phyloP scores from a whole-genome alignment of 2,329 filamentous ascomycete species.

The Magnaporthiopsis poae region DNA sequence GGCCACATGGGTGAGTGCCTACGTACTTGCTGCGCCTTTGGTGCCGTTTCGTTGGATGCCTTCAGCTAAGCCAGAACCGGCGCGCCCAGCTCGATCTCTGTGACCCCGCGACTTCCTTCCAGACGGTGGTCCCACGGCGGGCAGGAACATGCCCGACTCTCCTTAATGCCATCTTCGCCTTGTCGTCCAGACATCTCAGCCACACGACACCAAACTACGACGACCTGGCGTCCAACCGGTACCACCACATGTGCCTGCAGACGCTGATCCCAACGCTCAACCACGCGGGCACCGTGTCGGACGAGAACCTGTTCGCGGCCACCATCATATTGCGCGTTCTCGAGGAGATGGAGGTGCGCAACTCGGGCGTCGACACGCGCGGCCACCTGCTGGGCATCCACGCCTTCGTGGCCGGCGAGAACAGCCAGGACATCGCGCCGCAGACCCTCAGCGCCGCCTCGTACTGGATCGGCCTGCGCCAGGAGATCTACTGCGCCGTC shows the following conservation, averaged over 20 bases:
- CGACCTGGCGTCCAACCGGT: conserved; percentile 38
- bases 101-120: conserved; percentile 37
- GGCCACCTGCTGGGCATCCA: conserved; percentile 37
- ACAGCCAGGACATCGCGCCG: conserved; percentile 27
- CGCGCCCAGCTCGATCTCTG: conserved; percentile 30
- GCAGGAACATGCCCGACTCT: conserved; percentile 41
- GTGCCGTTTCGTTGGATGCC: not conserved
- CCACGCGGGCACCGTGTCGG: conserved; percentile 27
- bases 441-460: conserved; percentile 39
- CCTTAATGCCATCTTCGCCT: conserved; percentile 46
- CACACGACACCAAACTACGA: conserved; percentile 35
- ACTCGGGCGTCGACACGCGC: conserved; percentile 34
- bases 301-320: conserved; percentile 44
- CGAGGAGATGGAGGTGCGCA: conserved; percentile 43
- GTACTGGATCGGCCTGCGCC: conserved; percentile 48
- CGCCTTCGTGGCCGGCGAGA: conserved; percentile 34
- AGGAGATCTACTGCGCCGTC: conserved; percentile 50
- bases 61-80: not conserved
- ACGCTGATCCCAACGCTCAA: conserved; percentile 38
- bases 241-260: conserved; percentile 44
- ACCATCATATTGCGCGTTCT: conserved; percentile 47
- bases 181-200: conserved; percentile 45
- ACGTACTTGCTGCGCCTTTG: no score
- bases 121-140: conserved; percentile 41
- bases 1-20: conserved; percentile 23